Evolutionary conservation across 2,329 filamentous ascomycete genomes (phyloP), one percentile per base, ranked within the genome.

Genomic region (Ophiostoma novo-ulmi): DNA sequence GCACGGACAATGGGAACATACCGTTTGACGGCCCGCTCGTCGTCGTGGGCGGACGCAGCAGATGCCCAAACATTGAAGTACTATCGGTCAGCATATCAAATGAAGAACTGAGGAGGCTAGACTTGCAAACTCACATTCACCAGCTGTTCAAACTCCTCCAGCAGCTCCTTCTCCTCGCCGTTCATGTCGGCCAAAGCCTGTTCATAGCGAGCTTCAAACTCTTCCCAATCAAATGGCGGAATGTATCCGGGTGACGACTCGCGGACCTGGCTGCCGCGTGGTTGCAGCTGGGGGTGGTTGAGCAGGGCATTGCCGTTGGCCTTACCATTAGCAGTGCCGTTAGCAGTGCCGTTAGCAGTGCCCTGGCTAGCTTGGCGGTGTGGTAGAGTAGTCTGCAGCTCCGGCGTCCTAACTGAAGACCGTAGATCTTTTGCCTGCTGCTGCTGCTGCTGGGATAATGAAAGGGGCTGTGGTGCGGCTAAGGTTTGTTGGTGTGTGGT

Each of bases 11-110:
- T 38, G 8, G 20, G 13, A 70, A 72, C 80, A 70, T 78, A 90
- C 90, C 93, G 88, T 79, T 94, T 94, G 73, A 88, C 84, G 35
- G 91, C 91, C 70, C 94, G 87, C 72, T 90, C 89, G 70, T 91
- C 88, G 78, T 97, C 94, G 73, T 92, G 88, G 13, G 83, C 81
- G 41, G 88, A 85, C 0, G 91, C 90, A 14, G 91, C 87, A 26
- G 89, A 84, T 35, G 91, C 91, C 93, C 94, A 97, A 48, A 89
- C 81, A 71, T 85, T 85, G 78, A 97, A 97, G 77, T 91, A 91
- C 92, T 72, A 8, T 35, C 17, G n/a, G 52, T 26, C 35, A 65
- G 63, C 20, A 65, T 26, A 22, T 10, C 6, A 26, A 17, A 5
- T 22, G 35, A 6, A 5, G 10, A 2, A 7, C 10, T 26, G 1